Conservation (phyloP, 768 basidiomycete species). For the Pulveroboletus frians region DNA sequence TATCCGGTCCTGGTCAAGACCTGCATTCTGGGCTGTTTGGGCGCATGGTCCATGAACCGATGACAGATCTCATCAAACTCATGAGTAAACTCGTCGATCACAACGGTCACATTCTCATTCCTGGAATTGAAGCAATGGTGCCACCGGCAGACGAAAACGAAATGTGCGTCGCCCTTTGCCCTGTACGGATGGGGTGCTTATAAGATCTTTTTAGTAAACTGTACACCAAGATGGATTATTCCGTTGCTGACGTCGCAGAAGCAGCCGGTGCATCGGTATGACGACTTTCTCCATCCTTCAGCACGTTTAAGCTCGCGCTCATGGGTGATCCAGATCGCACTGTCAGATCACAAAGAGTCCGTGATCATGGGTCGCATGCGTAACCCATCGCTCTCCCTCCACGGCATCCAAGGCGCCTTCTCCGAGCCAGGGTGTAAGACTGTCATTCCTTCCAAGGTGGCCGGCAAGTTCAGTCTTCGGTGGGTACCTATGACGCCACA, state of each 20-base stretch:
- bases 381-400: slow-evolving; percentile 79
- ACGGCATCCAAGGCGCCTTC: slow-evolving; percentile 96
- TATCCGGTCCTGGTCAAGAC: slow-evolving; percentile 82
- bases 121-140: slow-evolving; percentile 85
- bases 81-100: slow-evolving; percentile 82
- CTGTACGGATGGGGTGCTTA: neutral
- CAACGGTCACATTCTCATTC: slow-evolving; percentile 79
- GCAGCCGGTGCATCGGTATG: slow-evolving; percentile 60
- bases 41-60: slow-evolving; percentile 79
- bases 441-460: slow-evolving; percentile 86
- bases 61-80: slow-evolving; percentile 85
- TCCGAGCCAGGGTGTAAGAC: slow-evolving; percentile 80
- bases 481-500: slow-evolving; percentile 30
- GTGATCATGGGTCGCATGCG: slow-evolving; percentile 95
- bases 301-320: neutral
- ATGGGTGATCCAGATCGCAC: slow-evolving; percentile 40
- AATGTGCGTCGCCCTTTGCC: slow-evolving; percentile 36
- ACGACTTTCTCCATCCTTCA: neutral
- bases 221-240: slow-evolving; percentile 73
- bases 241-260: slow-evolving; percentile 64
- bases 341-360: slow-evolving; percentile 70
- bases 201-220: slow-evolving; percentile 41
- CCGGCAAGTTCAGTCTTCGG: slow-evolving; percentile 94
- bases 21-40: slow-evolving; percentile 90
- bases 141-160: slow-evolving; percentile 68